phyloP scores from a whole-genome alignment of 495 filamentous ascomycete species.

The Lasiosphaeria ovina region DNA sequence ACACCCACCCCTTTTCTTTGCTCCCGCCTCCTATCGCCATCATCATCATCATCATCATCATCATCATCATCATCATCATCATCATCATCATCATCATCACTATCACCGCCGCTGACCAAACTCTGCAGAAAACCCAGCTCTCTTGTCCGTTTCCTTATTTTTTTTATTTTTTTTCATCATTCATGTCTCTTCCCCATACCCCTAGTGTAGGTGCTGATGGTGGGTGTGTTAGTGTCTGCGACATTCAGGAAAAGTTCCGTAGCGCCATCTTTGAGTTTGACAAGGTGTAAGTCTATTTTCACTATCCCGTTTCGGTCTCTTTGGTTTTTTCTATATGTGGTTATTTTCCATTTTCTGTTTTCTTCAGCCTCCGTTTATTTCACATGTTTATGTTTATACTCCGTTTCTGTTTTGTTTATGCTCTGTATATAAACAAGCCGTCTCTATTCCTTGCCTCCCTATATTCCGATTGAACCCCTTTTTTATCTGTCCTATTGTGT shows the following conservation, averaged over 20 bases:
- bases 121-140: constrained; percentile 59
- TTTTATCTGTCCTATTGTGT: no score
- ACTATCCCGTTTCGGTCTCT: no score
- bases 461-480: no score
- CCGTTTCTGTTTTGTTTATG: no score
- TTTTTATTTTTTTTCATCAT: neutral
- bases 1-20: neutral
- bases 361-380: no score
- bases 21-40: neutral
- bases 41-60: neutral
- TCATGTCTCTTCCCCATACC: neutral
- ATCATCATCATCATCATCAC: neutral
- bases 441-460: no score
- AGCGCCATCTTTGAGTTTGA: constrained; percentile 76
- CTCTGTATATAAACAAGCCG: no score
- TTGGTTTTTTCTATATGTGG: neutral
- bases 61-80: neutral
- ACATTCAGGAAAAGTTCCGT: constrained; percentile 93
- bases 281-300: constrained; percentile 57
- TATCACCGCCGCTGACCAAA: neutral
- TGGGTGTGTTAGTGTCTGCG: constrained; percentile 68
- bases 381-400: no score
- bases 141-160: constrained; percentile 55
- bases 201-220: no score
- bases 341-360: no score